A percentile compares a stretch with the other conserved stretches of the same genome.
Evolutionary conservation across 2,329 filamentous ascomycete genomes (phyloP).

Genomic region (Alternaria triticimaculans): DNA sequence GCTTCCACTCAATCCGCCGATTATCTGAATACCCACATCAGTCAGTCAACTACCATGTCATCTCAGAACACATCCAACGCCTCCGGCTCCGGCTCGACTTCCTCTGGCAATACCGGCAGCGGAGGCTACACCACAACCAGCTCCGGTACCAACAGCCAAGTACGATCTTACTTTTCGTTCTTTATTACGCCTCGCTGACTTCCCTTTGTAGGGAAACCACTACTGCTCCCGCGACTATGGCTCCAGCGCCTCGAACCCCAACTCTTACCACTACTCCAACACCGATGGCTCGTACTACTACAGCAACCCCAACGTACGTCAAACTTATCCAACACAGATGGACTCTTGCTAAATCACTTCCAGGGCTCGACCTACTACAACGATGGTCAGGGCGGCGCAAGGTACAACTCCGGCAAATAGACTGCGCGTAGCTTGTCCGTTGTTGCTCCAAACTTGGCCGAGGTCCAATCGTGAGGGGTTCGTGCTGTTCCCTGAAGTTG

Average conservation of each 20-base stretch:
- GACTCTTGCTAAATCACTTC: not conserved
- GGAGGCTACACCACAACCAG: slow-evolving; percentile 48
- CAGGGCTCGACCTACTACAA: slow-evolving; percentile 49
- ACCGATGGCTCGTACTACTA: slow-evolving; percentile 46
- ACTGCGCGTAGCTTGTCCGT: not conserved
- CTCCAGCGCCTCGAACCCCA: slow-evolving; percentile 40
- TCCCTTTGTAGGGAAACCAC: slow-evolving; percentile 46
- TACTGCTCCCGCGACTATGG: slow-evolving; percentile 51
- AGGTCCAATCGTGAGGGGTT: not conserved
- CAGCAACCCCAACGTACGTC: slow-evolving; percentile 36
- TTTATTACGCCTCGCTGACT: not conserved
- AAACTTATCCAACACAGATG: not conserved
- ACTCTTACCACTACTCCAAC: slow-evolving; percentile 53
- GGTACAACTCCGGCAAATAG: slow-evolving; percentile 38
- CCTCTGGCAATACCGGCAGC: slow-evolving; percentile 13
- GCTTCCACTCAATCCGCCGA: not conserved
- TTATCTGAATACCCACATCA: not conserved
- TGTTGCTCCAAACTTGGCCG: not conserved
- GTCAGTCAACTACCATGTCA: not conserved
- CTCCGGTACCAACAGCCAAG: slow-evolving; percentile 50
- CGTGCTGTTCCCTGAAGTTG: not conserved
- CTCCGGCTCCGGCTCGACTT: slow-evolving; percentile 14
- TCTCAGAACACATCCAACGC: slow-evolving; percentile 5
- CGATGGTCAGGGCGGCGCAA: slow-evolving; percentile 39
- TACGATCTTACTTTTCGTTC: not conserved